Conservation (phyloP, 768 basidiomycete species). For the Pulveroboletus sp. region DNA sequence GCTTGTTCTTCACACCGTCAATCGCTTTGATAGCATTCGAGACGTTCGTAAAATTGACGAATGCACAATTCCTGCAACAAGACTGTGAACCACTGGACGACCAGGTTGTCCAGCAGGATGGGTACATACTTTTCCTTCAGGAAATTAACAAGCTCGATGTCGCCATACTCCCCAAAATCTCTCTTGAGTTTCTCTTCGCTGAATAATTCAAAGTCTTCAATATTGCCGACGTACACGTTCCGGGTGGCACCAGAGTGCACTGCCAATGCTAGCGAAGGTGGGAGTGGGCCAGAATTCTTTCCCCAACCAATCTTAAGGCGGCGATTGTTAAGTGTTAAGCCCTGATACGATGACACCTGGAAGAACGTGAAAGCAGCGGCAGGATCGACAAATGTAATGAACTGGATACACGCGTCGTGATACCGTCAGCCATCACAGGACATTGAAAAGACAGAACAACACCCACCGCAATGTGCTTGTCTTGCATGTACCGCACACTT, state of each 20-base stretch:
- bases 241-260: conserved; percentile 92
- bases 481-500: conserved; percentile 91
- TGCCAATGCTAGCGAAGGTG: conserved; percentile 78
- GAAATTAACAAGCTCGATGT: conserved; percentile 96
- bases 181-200: conserved; percentile 83
- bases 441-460: neutral
- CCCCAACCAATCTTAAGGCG: conserved; percentile 98
- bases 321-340: conserved; percentile 87
- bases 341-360: conserved; percentile 86
- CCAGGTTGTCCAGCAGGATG: conserved; percentile 25
- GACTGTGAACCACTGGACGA: neutral
- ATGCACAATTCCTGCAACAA: conserved; percentile 77
- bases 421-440: conserved; percentile 3
- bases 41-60: conserved; percentile 93
- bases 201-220: conserved; percentile 93
- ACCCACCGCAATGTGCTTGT: conserved; percentile 93
- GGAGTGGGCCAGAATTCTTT: conserved; percentile 86
- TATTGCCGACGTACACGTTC: conserved; percentile 94
- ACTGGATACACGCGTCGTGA: conserved; percentile 50
- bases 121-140: conserved; percentile 81
- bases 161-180: conserved; percentile 95
- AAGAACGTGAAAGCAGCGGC: conserved; percentile 91
- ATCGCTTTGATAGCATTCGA: conserved; percentile 98
- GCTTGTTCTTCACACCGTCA: conserved; percentile 86
- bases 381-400: conserved; percentile 94